phyloP scores from a whole-genome alignment of 306 rosid species.

The Amphicarpaea edgeworthii region DNA sequence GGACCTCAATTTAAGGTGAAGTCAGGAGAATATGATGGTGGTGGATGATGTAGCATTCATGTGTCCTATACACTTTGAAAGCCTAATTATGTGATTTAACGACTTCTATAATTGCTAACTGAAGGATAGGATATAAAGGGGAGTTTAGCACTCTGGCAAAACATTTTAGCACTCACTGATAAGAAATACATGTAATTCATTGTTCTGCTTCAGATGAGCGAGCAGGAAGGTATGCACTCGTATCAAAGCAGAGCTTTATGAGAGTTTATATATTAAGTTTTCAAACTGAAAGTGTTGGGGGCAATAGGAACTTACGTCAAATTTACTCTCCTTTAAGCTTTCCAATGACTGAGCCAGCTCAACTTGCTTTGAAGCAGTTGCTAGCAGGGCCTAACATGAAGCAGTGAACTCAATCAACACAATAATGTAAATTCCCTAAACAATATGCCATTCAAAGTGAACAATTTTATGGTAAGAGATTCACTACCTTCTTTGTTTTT shows the following conservation, averaged over 20 bases:
- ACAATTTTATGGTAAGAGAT: conserved; percentile 41
- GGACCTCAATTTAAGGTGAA: conserved; percentile 2
- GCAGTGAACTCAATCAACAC: conserved; percentile 44
- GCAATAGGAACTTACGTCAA: conserved; percentile 62
- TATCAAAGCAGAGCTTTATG: background rate
- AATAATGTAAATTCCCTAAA: conserved; percentile 31
- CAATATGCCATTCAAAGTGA: conserved; percentile 34
- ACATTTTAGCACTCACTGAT: background rate
- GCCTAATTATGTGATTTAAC: background rate
- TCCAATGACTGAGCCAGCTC: conserved; percentile 95
- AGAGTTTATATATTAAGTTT: background rate
- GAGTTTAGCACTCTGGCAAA: background rate
- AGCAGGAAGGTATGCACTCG: conserved; percentile 19
- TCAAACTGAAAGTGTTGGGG: conserved; percentile 30
- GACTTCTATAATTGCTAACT: background rate
- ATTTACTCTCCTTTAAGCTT: conserved; percentile 61
- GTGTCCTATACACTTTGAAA: background rate
- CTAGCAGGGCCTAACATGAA: conserved; percentile 73
- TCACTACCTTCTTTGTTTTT: conserved; percentile 84
- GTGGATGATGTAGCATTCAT: background rate
- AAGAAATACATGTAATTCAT: background rate
- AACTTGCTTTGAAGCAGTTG: conserved; percentile 90
- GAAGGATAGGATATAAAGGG: background rate
- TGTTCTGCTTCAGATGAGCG: conserved; percentile 18
- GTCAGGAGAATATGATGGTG: background rate